Conservation (phyloP, 371 early-diverging fungal genomes). For the Mortierella sp. region DNA sequence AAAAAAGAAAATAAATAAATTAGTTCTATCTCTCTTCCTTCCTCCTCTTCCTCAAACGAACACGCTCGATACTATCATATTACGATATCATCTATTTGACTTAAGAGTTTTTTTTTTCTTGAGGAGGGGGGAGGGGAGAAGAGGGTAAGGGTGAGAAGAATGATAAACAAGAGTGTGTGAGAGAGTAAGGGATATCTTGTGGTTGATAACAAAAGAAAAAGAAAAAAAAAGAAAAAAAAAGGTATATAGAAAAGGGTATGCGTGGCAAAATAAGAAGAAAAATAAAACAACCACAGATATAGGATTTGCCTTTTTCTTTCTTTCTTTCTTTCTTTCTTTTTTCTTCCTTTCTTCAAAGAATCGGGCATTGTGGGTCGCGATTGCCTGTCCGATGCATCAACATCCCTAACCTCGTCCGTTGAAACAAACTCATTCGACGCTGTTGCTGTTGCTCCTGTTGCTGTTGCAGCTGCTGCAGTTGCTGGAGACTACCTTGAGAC, state of each 20-base stretch:
- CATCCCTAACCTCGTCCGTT: slow-evolving; percentile 32
- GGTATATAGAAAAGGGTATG: slow-evolving; percentile 5
- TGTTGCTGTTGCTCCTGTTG: slow-evolving; percentile 13
- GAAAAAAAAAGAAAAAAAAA: slow-evolving; percentile 49
- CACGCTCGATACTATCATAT: too few species aligned
- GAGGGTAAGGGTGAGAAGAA: too few species aligned
- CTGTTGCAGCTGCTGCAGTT: slow-evolving; percentile 40
- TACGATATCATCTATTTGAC: too few species aligned
- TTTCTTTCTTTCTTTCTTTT: background rate
- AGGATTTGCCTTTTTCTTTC: background rate
- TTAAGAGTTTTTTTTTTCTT: too few species aligned
- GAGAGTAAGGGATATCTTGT: too few species aligned
- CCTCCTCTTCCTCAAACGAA: too few species aligned
- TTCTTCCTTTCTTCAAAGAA: slow-evolving; percentile 18
- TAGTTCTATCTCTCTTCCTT: too few species aligned
- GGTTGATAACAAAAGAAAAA: too few species aligned
- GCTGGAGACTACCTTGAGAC: slow-evolving; percentile 35
- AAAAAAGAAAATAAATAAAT: too few species aligned
- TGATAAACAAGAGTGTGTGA: too few species aligned
- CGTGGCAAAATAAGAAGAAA: slow-evolving; percentile 32
- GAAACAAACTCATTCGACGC: slow-evolving; percentile 14
- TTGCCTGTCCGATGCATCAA: slow-evolving; percentile 10
- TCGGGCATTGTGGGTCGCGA: slow-evolving; percentile 19
- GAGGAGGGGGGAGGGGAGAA: too few species aligned
- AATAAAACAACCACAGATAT: background rate